A percentile compares a stretch with the other conserved stretches of the same genome.
These are phyloP conservation scores for Trifolium fragiferum DNA, from an alignment of 306 rosid species.

Conservation along the genomic window DNA sequence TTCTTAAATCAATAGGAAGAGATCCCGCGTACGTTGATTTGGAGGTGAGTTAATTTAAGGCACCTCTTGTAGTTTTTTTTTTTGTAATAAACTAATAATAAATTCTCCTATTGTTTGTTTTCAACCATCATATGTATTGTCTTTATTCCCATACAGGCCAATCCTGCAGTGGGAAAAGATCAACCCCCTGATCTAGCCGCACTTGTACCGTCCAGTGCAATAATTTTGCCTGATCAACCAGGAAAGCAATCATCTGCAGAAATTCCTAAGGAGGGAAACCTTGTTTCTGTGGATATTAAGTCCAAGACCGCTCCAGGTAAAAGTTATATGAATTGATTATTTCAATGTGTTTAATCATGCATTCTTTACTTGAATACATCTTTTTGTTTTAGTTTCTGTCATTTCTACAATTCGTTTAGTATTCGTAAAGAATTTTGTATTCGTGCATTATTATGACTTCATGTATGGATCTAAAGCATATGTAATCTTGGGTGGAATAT, in stretches of 20 bases:
- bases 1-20: constrained; percentile 79
- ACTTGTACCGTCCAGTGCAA: constrained; percentile 67
- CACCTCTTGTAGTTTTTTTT: constrained; percentile 17
- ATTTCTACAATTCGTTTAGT: constrained; percentile 29
- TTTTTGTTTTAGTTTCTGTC: neutral
- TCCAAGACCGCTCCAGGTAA: constrained; percentile 58
- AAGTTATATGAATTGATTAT: neutral
- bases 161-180: constrained; percentile 86
- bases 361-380: neutral
- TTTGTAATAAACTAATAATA: neutral
- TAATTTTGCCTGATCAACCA: constrained; percentile 55
- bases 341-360: constrained; percentile 19
- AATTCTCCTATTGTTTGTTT: constrained; percentile 1
- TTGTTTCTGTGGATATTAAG: constrained; percentile 46
- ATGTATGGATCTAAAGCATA: neutral
- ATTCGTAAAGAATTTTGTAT: constrained; percentile 14
- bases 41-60: constrained; percentile 69
- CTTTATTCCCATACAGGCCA: constrained; percentile 63
- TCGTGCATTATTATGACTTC: neutral
- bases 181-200: constrained; percentile 96
- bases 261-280: constrained; percentile 44
- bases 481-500: constrained; percentile 4
- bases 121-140: constrained; percentile 12
- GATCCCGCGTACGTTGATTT: constrained; percentile 82
- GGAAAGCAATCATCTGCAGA: constrained; percentile 60